Conservation (phyloP, 1,284 basidiomycete genomes). For the Volvariella surrecta region DNA sequence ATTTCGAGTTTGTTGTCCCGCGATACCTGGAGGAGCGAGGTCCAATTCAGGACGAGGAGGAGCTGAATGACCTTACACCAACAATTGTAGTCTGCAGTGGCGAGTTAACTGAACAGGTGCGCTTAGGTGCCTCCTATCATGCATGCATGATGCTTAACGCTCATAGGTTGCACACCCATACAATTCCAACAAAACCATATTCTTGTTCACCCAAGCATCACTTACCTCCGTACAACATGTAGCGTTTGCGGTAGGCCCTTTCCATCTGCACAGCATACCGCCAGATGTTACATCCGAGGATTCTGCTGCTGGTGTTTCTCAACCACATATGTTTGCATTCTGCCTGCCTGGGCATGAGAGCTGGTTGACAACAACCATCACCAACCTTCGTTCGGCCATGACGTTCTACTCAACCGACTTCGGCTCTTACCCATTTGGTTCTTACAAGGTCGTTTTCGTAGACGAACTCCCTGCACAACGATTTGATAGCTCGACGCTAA, state of each 20-base stretch:
- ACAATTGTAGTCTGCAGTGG: conserved; percentile 91
- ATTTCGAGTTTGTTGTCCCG: conserved; percentile 94
- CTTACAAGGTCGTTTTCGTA: conserved; percentile 95
- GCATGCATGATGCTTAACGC: conserved; percentile 11
- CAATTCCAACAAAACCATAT: conserved; percentile 91
- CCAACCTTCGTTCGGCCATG: conserved; percentile 84
- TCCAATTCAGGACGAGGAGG: conserved; percentile 45
- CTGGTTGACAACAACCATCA: conserved; percentile 59
- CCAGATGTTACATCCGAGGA: conserved; percentile 48
- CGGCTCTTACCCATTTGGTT: conserved; percentile 94
- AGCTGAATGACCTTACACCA: conserved; percentile 54
- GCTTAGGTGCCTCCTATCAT: conserved; percentile 15
- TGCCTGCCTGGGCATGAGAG: conserved; percentile 85
- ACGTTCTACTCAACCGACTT: conserved; percentile 88
- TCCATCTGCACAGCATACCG: conserved; percentile 73
- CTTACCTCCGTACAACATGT: conserved; percentile 94
- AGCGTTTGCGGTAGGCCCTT: conserved; percentile 92
- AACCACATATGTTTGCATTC: conserved; percentile 89
- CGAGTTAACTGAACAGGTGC: conserved; percentile 86
- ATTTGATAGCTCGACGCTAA: conserved; percentile 81
- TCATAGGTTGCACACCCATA: conserved; percentile 85
- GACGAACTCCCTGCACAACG: conserved; percentile 77
- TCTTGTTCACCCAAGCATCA: conserved; percentile 84
- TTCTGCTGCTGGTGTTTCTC: conserved; percentile 48
- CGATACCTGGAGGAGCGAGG: conserved; percentile 70